Base-by-base conservation (phyloP, 2,329 filamentous ascomycete species). In the Fusarium sterilihyphosum region DNA sequence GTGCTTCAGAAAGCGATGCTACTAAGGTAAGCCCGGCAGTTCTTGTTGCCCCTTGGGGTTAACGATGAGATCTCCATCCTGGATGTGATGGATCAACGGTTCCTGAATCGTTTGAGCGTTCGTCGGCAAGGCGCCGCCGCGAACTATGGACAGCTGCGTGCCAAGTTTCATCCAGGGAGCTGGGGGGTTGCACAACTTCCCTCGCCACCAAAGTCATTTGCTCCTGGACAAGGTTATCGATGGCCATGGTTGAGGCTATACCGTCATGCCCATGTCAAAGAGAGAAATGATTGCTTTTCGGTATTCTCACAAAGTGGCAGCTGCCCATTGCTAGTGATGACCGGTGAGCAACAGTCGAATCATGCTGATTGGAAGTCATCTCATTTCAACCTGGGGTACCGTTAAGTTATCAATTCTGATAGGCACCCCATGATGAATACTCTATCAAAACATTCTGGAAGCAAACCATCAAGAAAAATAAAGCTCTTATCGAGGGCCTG, bases 71-170 rank as follows among this genome's bases (percentile, higher is more conserved):
- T 65, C 57, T 49, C 37, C n/a, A 41, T 54, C 26, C 41, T 44
- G 8, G 18, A 29, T 37, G 10, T 38, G 9, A 43, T 24, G n/a
- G 43, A 26, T 20, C 44, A 31, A 47, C 44, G 37, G 57, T 60
- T 46, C 58, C 52, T 62, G 49, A 26, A 57, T 54, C 61, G 31
- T 49, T 52, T 22, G 13, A 46, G 60, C 29, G 50, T 68, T 57
- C 61, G 46, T 65, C 67, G 59, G 61, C 56, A 73, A 69, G 60
- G 54, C 63, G 56, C 69, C 66, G 50, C 69, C 70, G 70, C 67
- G 73, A 77, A 74, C 65, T 67, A 53, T 71, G 76, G 67, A 53
- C 65, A 62, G 65, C 61, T 69, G 68, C 70, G 70, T 70, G 49
- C 50, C 65, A 64, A 61, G 65, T 73, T 74, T 75, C 73, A 73